A percentile compares a stretch with the other conserved stretches of the same genome.
Evolutionary conservation across 257 asterid species (phyloP).

Genomic region (Leonotis leonurus): DNA sequence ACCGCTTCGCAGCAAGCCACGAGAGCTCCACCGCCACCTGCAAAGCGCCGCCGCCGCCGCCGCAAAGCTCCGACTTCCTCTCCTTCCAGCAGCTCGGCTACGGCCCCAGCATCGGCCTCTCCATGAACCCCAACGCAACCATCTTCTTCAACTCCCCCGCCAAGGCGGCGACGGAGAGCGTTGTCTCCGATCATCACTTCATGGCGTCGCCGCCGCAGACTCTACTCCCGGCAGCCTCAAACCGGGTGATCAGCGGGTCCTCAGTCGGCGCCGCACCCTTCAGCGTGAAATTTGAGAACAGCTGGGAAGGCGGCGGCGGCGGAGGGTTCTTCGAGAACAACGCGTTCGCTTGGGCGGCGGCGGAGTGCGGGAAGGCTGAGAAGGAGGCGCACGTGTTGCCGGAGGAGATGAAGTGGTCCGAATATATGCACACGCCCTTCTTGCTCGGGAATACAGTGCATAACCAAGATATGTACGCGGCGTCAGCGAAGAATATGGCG

Average conservation of each 20-base stretch:
- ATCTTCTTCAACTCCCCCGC: conserved; percentile 33
- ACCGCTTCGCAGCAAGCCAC: conserved; percentile 40
- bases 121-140: conserved; percentile 25
- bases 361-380: conserved; percentile 27
- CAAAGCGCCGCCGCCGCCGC: conserved; percentile 22
- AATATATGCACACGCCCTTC: conserved; percentile 65
- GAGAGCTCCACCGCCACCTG: conserved; percentile 35
- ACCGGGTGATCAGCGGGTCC: no score
- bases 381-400: conserved; percentile 23
- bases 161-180: conserved; percentile 20
- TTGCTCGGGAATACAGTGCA: conserved; percentile 29
- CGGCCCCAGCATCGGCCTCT: conserved; percentile 36
- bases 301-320: conserved; percentile 27
- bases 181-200: conserved; percentile 27
- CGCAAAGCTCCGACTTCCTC: conserved; percentile 29
- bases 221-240: background rate
- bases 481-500: conserved; percentile 23
- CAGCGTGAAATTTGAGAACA: conserved; percentile 23
- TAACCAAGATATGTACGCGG: conserved; percentile 37
- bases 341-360: conserved; percentile 37
- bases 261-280: background rate
- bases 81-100: conserved; percentile 39
- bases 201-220: background rate
- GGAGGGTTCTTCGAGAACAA: conserved; percentile 29
- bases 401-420: conserved; percentile 63